Percentiles rank a stretch among this genome's conserved stretches.
Evolutionary conservation across 1,139 yeast species (phyloP).

Genomic region (Yamadazyma taylorii): DNA sequence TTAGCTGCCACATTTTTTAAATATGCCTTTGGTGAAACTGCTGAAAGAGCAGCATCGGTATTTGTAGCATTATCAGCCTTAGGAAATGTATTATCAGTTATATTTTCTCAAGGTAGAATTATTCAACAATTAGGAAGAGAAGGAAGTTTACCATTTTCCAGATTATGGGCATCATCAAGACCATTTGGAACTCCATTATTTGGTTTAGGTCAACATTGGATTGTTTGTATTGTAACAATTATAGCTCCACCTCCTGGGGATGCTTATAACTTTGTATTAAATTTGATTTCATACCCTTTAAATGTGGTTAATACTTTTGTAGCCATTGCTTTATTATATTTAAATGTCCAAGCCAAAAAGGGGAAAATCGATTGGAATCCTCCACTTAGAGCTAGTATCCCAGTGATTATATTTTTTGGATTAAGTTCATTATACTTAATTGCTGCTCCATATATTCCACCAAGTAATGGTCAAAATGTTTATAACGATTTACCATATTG

Average conservation of each 20-base stretch:
- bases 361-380: constrained; percentile 69
- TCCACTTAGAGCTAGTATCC: constrained; percentile 66
- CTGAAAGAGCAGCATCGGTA: constrained; percentile 49
- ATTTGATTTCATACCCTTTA: constrained; percentile 51
- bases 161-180: constrained; percentile 43
- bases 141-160: constrained; percentile 47
- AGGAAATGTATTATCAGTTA: constrained; percentile 50
- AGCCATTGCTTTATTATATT: constrained; percentile 41
- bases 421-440: constrained; percentile 70
- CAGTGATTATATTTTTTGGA: constrained; percentile 63
- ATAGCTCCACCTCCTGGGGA: constrained; percentile 53
- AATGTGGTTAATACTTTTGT: constrained; percentile 51
- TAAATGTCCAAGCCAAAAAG: constrained; percentile 47
- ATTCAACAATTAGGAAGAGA: constrained; percentile 51
- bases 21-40: constrained; percentile 45
- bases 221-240: constrained; percentile 47
- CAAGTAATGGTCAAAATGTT: constrained; percentile 62
- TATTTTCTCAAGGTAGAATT: constrained; percentile 52
- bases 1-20: constrained; percentile 49
- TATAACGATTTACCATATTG: constrained; percentile 72
- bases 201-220: constrained; percentile 64
- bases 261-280: constrained; percentile 48
- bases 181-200: constrained; percentile 48
- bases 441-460: constrained; percentile 82
- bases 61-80: constrained; percentile 51